Evolutionary conservation across 768 basidiomycete species (phyloP), one percentile per base, ranked within the genome.

Genomic region (Leccinum subtestaceum): DNA sequence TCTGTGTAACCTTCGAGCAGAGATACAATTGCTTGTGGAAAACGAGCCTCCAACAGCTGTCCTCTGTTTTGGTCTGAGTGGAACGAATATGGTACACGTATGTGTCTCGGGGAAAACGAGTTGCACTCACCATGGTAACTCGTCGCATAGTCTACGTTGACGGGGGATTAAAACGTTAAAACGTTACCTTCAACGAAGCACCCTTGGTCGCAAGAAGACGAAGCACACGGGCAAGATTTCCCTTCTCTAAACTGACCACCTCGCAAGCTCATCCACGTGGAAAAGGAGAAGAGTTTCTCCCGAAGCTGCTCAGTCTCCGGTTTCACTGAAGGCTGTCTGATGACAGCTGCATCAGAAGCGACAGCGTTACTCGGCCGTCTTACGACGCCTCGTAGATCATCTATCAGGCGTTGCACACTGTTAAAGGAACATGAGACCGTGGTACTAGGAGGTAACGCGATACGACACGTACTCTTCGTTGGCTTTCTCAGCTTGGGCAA

Each of bases 401-500:
- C 90, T 32, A 98, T 75, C 10, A 98, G 79, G 48, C 76, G 77
- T 56, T 79, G 82, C 7, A 86, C 88, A 58, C 92, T 94, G 62
- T 34, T 58, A 43, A 21, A 51, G 51, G 19, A 8, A 59, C 59
- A 29, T 62, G 19, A 56, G 50, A 29, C 7, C 19, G 49, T 11
- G 21, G 36, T 4, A 12, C 31, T 10, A 27, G 36, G 38, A 60
- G 52, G 52, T 40, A 46, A 19, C 9, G 0, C 12, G 13, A 40
- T 4, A n/a, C 11, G 12, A 34, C 10, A 82, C 93, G 58, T 70
- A 95, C 92, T 91, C 87, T 31, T 95, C 93, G 59, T 88, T 95
- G 17, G 84, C 86, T 69, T 94, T 92, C 40, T 88, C 88, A 21
- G 81, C 72, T 65, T 88, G 86, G 13, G 82, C 77, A 13, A 95